phyloP scores from a whole-genome alignment of 306 rosid species.

The Quercus dentata region DNA sequence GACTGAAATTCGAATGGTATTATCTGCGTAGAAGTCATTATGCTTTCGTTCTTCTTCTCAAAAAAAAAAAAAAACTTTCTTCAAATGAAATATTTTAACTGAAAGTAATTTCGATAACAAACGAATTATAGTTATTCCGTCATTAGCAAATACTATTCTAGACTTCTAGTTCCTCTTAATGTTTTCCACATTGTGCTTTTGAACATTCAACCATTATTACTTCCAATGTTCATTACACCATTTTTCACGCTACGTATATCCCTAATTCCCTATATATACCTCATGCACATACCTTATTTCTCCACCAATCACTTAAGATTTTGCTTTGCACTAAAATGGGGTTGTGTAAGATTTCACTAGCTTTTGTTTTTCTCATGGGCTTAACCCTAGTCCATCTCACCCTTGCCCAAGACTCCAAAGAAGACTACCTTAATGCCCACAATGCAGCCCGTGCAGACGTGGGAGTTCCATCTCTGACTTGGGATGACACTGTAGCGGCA shows the following conservation, averaged over 20 bases:
- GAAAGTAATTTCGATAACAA: too few species aligned
- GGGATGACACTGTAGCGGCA: slow-evolving; percentile 10
- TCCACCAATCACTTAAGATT: background rate
- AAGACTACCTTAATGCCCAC: too few species aligned
- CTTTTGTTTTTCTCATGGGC: background rate
- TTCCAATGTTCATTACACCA: background rate
- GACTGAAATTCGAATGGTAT: too few species aligned
- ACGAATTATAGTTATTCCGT: too few species aligned
- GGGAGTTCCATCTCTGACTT: background rate
- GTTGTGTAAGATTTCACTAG: background rate
- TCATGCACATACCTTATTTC: background rate
- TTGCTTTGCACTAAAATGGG: background rate
- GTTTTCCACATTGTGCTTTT: background rate
- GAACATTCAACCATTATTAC: background rate
- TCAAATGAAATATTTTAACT: too few species aligned
- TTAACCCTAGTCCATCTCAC: background rate
- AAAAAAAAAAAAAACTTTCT: too few species aligned
- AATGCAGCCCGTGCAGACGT: slow-evolving; percentile 18
- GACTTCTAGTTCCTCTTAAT: background rate
- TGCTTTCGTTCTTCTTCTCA: too few species aligned
- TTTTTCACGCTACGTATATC: background rate
- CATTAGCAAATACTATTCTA: background rate
- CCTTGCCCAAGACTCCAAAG: slow-evolving; percentile 13
- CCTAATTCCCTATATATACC: background rate
- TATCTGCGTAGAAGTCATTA: too few species aligned